Evolutionary conservation across 352 stramenopile species (phyloP), one percentile per base, ranked within the genome.

Genomic region (Pythium coloratum): DNA sequence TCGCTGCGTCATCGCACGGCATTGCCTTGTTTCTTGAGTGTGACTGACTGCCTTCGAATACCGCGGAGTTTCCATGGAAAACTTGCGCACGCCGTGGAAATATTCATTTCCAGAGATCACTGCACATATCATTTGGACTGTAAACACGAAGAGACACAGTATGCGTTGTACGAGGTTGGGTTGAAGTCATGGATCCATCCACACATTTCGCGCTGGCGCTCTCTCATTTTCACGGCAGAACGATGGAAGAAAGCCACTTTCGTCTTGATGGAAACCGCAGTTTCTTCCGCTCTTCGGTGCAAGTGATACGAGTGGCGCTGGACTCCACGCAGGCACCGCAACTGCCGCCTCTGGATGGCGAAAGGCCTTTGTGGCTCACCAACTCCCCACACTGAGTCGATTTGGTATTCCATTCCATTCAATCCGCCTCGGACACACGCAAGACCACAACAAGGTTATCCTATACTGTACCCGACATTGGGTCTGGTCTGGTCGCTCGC

Each of bases 51-150:
- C 18, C 46, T 53, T 53, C 46, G 2, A 2, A 18, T 47, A 7
- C 46, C 46, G 46, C 46, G 4, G 18, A 57, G 51, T 57, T 57
- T 57, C 51, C 51, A 40, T 57, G 12, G 51, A 57, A 57, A 57
- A 32, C 20, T 53, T n/a, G 46, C 46, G 46, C 46, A 53, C 46
- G 20, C 46, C 8, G 46, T 32, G 46, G 32, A 57, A 26, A 40
- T 6, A 57, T 57, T 42, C 4, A 20, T 26, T 57, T 57, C 16
- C 51, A 36, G 4, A 57, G 32, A 16, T 57, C 16, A 5, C n/a
- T 20, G 24, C 2, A 20, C 38, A 13, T 9, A 5, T 1, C 6
- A 10, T 12, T 53, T 28, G n/a, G 30, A 33, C 14, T 12, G 24
- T 3, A 26, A 13, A 28, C 20, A 10, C 20, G 46, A 53, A 53